These are phyloP conservation scores for Gyrodon lividus DNA, from an alignment of 768 basidiomycete species.

Conservation along the genomic window DNA sequence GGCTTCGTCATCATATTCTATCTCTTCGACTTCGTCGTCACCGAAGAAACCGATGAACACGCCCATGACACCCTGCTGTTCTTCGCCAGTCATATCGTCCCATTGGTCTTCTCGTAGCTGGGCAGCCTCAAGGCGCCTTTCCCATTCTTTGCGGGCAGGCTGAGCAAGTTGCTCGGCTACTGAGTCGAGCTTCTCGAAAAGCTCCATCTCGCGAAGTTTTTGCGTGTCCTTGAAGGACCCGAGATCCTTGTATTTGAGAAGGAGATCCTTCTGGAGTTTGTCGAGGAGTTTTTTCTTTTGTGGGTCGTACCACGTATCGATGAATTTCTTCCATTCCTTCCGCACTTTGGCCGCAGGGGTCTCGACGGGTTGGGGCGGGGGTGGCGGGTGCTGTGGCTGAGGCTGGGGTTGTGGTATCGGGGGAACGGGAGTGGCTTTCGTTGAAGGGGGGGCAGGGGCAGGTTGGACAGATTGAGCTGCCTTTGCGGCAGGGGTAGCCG, in stretches of 20 bases:
- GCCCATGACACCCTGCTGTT: constrained; percentile 30
- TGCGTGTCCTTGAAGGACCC: constrained; percentile 25
- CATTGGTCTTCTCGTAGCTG: constrained; percentile 32
- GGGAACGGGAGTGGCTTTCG: constrained; percentile 13
- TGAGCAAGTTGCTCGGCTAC: constrained; percentile 24
- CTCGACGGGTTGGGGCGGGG: constrained; percentile 22
- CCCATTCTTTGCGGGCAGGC: constrained; percentile 35
- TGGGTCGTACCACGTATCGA: constrained; percentile 31
- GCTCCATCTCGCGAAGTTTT: constrained; percentile 29
- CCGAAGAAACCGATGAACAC: constrained; percentile 31
- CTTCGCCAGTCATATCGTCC: constrained; percentile 31
- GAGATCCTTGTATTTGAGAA: constrained; percentile 31
- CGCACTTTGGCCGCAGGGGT: constrained; percentile 24
- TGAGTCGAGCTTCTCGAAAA: constrained; percentile 23
- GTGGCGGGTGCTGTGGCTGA: constrained; percentile 5
- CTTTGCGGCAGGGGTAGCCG: constrained; percentile 11
- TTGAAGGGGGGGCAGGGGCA: not conserved
- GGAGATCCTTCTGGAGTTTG: constrained; percentile 31
- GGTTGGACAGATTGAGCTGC: constrained; percentile 6
- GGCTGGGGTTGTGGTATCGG: too few species aligned
- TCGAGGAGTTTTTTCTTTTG: constrained; percentile 28
- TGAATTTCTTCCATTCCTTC: constrained; percentile 31
- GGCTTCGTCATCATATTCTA: constrained; percentile 8
- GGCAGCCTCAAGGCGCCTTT: constrained; percentile 30
- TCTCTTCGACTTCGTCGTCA: constrained; percentile 27